phyloP scores from a whole-genome alignment of 2,329 filamentous ascomycete genomes.

The Polytolypa hystricis region DNA sequence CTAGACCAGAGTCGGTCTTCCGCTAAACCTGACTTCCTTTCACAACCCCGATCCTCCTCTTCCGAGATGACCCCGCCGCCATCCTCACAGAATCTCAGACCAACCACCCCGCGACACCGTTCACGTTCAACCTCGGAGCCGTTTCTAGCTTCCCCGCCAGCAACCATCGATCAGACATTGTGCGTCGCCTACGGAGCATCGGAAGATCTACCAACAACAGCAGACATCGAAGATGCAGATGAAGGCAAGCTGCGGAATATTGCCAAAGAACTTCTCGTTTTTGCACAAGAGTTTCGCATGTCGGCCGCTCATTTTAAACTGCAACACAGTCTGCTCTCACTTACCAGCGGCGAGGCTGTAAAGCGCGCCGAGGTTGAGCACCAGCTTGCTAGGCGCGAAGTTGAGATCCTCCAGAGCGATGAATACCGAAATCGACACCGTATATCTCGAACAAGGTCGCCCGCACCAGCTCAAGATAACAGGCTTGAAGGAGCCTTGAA shows the following conservation, averaged over 20 bases:
- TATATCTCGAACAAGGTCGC: constrained; percentile 37
- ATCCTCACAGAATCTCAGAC: constrained; percentile 38
- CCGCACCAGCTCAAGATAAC: constrained; percentile 23
- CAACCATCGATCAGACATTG: constrained; percentile 31
- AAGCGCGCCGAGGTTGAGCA: constrained; percentile 85
- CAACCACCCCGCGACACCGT: constrained; percentile 28
- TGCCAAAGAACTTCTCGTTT: constrained; percentile 41
- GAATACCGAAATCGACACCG: constrained; percentile 56
- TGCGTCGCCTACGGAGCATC: constrained; percentile 32
- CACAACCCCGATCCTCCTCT: constrained; percentile 37
- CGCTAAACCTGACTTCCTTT: constrained; percentile 20
- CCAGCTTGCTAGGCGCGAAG: constrained; percentile 78
- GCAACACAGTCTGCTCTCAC: constrained; percentile 71
- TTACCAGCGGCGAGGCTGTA: constrained; percentile 74
- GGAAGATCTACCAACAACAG: constrained; percentile 35
- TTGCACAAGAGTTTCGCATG: constrained; percentile 60
- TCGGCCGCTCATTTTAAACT: constrained; percentile 83
- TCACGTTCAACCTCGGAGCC: constrained; percentile 31
- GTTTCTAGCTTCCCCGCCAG: constrained; percentile 37
- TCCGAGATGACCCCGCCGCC: constrained; percentile 54
- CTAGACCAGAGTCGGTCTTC: constrained; percentile 22
- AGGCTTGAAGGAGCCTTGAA: constrained; percentile 50
- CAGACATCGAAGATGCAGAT: constrained; percentile 43
- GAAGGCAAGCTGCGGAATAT: constrained; percentile 44
- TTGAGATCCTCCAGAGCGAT: constrained; percentile 67